A percentile compares a stretch with the other conserved stretches of the same genome.
These are phyloP conservation scores for Diplodia corticola DNA, from an alignment of 2,329 filamentous ascomycete species.

Conservation along the genomic window DNA sequence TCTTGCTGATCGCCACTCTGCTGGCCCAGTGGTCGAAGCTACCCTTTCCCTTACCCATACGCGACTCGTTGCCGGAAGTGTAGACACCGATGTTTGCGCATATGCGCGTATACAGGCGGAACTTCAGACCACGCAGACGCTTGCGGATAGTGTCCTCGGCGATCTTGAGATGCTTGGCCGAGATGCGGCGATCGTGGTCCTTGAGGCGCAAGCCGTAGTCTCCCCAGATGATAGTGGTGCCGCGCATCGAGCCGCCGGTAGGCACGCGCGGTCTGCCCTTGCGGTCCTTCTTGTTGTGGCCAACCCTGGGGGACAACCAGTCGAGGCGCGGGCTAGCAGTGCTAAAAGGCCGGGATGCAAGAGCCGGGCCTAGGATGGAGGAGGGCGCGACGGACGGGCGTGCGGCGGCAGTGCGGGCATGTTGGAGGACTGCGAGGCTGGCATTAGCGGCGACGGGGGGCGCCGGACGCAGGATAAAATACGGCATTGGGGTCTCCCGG, in stretches of 20 bases:
- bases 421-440: slow-evolving; percentile 12
- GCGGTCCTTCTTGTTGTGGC: slow-evolving; percentile 81
- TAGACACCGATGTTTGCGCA: slow-evolving; percentile 94
- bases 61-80: slow-evolving; percentile 90
- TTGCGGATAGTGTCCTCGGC: slow-evolving; percentile 92
- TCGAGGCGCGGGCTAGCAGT: slow-evolving; percentile 62
- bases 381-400: slow-evolving; percentile 30
- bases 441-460: not conserved
- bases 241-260: slow-evolving; percentile 86
- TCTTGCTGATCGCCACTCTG: slow-evolving; percentile 83
- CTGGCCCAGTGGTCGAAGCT: slow-evolving; percentile 96
- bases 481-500: slow-evolving; percentile 21
- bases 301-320: slow-evolving; percentile 80
- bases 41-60: slow-evolving; percentile 99
- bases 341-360: slow-evolving; percentile 64
- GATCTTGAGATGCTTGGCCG: slow-evolving; percentile 80
- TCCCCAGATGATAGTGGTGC: slow-evolving; percentile 94
- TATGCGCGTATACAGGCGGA: slow-evolving; percentile 87
- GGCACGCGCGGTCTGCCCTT: slow-evolving; percentile 86
- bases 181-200: slow-evolving; percentile 90
- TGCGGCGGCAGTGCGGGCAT: slow-evolving; percentile 26
- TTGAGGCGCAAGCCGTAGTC: slow-evolving; percentile 93
- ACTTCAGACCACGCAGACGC: slow-evolving; percentile 85
- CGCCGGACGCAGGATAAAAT: not conserved
- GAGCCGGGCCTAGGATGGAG: slow-evolving; percentile 22